Conservation (phyloP, 2,329 filamentous ascomycete species). For the Geosmithia flava region DNA sequence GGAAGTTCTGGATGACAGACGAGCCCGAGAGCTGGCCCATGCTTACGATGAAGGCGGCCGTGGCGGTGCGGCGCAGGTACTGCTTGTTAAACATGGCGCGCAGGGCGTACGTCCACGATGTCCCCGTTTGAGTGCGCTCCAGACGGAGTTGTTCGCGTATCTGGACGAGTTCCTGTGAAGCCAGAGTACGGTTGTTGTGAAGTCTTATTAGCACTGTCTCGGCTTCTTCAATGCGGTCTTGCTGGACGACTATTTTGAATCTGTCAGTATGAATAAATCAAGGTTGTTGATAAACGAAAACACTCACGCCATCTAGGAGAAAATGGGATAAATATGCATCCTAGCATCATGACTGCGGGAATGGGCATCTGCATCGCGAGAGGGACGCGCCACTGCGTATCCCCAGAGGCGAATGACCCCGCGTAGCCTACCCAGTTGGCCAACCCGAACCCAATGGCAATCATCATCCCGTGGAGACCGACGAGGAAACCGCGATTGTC, state of each 20-base stretch:
- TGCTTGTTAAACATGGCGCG: conserved; percentile 12
- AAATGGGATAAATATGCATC: conserved; percentile 10
- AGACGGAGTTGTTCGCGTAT: conserved; percentile 16
- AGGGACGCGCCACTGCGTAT: conserved; percentile 19
- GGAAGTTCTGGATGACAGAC: conserved; percentile 18
- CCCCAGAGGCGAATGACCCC: conserved; percentile 15
- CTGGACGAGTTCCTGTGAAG: conserved; percentile 11
- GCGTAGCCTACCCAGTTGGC: conserved; percentile 10
- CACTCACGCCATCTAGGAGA: conserved; percentile 12
- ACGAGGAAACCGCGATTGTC: conserved; percentile 29
- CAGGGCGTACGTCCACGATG: conserved; percentile 6
- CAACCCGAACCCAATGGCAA: conserved; percentile 5
- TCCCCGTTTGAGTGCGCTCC: conserved; percentile 9
- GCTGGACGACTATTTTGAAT: not conserved
- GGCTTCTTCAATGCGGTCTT: conserved; percentile 7
- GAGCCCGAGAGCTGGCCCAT: conserved; percentile 17
- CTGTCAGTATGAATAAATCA: too few species aligned
- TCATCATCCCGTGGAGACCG: conserved; percentile 19
- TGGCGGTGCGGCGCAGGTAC: conserved; percentile 13
- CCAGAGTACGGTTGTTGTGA: conserved; percentile 9
- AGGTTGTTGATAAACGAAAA: not conserved
- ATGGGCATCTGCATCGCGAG: conserved; percentile 17
- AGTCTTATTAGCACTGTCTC: conserved; percentile 5
- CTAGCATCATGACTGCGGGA: conserved; percentile 9
- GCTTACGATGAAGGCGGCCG: conserved; percentile 15